A percentile compares a stretch with the other conserved stretches of the same genome.
Conservation (phyloP, 139 green algal genomes). For the Pleodorina starrii region DNA sequence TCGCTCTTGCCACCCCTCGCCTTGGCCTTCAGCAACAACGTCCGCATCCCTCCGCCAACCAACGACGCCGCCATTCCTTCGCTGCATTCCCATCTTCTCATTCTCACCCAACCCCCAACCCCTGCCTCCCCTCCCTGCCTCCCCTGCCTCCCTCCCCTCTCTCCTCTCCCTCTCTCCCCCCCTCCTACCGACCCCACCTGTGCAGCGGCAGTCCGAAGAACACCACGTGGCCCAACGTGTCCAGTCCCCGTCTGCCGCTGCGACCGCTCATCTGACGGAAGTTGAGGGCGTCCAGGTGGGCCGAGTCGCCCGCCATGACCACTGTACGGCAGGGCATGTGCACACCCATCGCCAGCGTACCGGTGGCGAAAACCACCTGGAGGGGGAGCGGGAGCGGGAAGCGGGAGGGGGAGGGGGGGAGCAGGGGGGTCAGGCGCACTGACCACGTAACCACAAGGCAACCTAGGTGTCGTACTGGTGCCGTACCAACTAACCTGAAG, state of each 20-base stretch:
- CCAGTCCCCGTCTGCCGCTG: slow-evolving; percentile 55
- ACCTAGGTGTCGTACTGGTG: no score
- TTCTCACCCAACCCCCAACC: no score
- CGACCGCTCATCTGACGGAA: slow-evolving; percentile 72
- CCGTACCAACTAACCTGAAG: slow-evolving; percentile 58
- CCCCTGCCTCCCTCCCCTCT: no score
- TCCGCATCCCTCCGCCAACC: no score
- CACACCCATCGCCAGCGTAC: slow-evolving; percentile 73
- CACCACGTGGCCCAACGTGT: slow-evolving; percentile 50
- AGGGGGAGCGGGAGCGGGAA: neutral
- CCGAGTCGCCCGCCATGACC: slow-evolving; percentile 63
- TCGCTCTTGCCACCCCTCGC: no score
- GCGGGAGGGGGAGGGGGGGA: no score
- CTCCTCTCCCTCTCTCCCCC: no score
- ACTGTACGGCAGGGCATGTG: slow-evolving; percentile 75
- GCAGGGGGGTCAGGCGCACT: no score
- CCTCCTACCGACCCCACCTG: neutral
- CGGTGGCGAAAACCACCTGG: slow-evolving; percentile 68
- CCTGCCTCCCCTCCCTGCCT: neutral
- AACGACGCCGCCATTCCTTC: no score
- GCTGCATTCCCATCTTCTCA: no score
- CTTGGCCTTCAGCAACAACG: no score
- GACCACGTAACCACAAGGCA: no score
- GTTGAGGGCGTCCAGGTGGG: slow-evolving; percentile 66
- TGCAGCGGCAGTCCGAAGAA: slow-evolving; percentile 43